These are phyloP conservation scores for Solanum paucissectum DNA, from an alignment of 257 asterid species.

Conservation along the genomic window DNA sequence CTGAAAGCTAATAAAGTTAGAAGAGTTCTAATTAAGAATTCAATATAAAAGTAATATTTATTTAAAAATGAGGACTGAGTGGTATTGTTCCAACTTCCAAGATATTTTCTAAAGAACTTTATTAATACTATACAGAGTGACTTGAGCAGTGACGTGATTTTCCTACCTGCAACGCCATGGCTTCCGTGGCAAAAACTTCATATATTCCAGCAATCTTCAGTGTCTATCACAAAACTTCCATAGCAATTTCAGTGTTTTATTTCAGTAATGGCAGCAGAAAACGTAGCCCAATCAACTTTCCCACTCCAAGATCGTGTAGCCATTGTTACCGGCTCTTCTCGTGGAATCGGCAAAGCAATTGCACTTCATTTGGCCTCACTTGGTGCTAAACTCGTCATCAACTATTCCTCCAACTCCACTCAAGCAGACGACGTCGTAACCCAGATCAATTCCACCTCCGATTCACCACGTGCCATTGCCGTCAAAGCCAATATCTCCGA, in stretches of 20 bases:
- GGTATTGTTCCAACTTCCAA: not conserved
- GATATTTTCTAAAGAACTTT: not conserved
- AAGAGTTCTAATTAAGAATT: too few relatives aligned
- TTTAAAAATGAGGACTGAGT: not conserved
- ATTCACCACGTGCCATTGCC: slow-evolving; percentile 23
- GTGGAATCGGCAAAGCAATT: slow-evolving; percentile 30
- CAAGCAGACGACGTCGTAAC: slow-evolving; percentile 22
- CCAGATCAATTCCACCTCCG: slow-evolving; percentile 13
- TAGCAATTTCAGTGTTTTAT: not conserved
- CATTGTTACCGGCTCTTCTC: slow-evolving; percentile 29
- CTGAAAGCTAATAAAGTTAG: too few relatives aligned
- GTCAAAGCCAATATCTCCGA: slow-evolving; percentile 46
- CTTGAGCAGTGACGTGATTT: not conserved
- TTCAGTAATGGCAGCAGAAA: not conserved
- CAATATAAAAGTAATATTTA: not conserved
- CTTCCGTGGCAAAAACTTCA: not conserved
- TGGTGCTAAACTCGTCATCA: slow-evolving; percentile 51
- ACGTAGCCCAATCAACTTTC: not conserved
- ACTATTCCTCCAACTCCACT: slow-evolving; percentile 33
- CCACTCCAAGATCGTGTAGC: slow-evolving; percentile 25
- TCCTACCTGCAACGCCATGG: not conserved
- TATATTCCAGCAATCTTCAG: not conserved
- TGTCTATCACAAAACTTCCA: not conserved
- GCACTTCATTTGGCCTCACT: slow-evolving; percentile 49
- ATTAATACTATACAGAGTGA: not conserved